phyloP scores from a whole-genome alignment of 2,329 filamentous ascomycete genomes.

The Acephala macrosclerotiorum region DNA sequence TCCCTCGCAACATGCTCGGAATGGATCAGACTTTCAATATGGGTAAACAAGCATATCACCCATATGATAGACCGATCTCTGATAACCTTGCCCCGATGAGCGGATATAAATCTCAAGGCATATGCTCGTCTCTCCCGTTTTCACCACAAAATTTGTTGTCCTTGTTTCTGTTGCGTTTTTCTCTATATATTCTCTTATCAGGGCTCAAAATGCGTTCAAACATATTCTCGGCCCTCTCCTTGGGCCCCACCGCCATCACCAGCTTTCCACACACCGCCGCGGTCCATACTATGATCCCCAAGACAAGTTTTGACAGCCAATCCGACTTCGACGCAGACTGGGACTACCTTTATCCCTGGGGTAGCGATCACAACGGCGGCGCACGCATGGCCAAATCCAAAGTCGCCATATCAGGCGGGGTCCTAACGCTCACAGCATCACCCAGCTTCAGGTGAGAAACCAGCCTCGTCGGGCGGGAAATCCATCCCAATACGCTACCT shows the following conservation, averaged over 20 bases:
- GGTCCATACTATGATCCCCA: slow-evolving; percentile 47
- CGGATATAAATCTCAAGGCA: not conserved
- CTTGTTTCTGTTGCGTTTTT: not conserved
- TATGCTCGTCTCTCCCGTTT: not conserved
- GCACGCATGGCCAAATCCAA: slow-evolving; percentile 60
- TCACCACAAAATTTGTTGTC: not conserved
- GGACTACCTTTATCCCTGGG: slow-evolving; percentile 62
- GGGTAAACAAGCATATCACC: not conserved
- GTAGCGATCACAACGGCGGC: slow-evolving; percentile 63
- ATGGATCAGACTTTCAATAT: slow-evolving; percentile 6
- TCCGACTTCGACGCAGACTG: slow-evolving; percentile 53
- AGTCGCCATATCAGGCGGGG: slow-evolving; percentile 46
- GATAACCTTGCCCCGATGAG: not conserved
- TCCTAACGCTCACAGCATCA: slow-evolving; percentile 30
- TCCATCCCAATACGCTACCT: slow-evolving; percentile 56
- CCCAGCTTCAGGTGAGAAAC: slow-evolving; percentile 34
- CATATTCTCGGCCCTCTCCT: not conserved
- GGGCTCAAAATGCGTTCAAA: slow-evolving; percentile 2
- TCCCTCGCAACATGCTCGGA: too few relatives aligned
- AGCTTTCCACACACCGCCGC: slow-evolving; percentile 10
- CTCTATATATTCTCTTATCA: not conserved
- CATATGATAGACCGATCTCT: not conserved
- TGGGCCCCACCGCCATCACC: not conserved
- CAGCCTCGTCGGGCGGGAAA: slow-evolving; percentile 41
- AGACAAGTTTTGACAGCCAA: slow-evolving; percentile 48